Evolutionary conservation across 2,329 filamentous ascomycete genomes (phyloP).

Genomic region (Ceratocystis alfenasii): DNA sequence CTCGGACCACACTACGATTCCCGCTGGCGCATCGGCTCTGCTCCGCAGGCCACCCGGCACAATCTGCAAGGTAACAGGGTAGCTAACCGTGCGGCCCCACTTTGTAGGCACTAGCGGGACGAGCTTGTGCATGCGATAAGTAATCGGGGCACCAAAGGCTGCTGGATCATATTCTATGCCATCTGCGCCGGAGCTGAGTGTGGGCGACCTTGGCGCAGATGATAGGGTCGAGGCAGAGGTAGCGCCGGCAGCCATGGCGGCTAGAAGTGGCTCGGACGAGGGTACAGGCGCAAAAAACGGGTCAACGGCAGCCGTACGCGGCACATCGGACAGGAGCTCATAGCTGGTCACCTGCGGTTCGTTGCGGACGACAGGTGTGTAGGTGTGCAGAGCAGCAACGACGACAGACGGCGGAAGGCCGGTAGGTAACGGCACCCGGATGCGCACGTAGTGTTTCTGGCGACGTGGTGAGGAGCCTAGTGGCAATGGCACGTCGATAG

Average conservation of each 20-base stretch:
- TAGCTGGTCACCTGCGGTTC: conserved; percentile 31
- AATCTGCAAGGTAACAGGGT: conserved; percentile 36
- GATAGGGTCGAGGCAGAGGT: neutral
- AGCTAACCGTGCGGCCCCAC: conserved; percentile 31
- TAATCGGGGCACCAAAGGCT: conserved; percentile 25
- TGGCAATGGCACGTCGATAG: conserved; percentile 22
- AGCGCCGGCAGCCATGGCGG: neutral
- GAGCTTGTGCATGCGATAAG: conserved; percentile 28
- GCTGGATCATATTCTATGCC: conserved; percentile 6
- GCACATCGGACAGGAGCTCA: conserved; percentile 29
- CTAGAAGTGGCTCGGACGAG: conserved; percentile 5
- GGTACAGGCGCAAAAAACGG: conserved; percentile 31
- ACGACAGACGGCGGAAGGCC: conserved; percentile 31
- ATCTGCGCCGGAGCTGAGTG: conserved; percentile 22
- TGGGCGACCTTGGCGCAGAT: conserved; percentile 27
- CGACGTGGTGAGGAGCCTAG: conserved; percentile 22
- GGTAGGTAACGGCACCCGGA: conserved; percentile 35
- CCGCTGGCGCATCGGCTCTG: conserved; percentile 34
- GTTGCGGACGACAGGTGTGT: conserved; percentile 34
- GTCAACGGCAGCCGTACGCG: conserved; percentile 31
- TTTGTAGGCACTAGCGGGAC: conserved; percentile 33
- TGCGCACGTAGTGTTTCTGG: conserved; percentile 27
- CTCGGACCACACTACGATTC: conserved; percentile 34
- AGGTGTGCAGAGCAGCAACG: conserved; percentile 32
- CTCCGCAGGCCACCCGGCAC: conserved; percentile 34